These are phyloP conservation scores for Echria macrotheca DNA, from an alignment of 495 filamentous ascomycete genomes.

Conservation along the genomic window DNA sequence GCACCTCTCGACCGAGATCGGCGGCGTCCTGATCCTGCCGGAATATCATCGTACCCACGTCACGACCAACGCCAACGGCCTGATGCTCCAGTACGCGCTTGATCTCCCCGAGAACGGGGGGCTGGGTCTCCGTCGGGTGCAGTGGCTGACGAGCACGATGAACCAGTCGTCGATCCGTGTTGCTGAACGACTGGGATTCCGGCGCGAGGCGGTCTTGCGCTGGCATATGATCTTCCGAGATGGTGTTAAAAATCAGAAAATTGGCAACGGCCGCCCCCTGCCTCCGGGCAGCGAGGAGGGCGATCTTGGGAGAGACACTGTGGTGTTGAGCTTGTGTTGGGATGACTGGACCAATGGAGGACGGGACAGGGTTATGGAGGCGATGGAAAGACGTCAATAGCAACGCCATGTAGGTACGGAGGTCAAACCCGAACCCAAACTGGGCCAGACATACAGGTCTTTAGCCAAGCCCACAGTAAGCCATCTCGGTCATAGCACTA, in stretches of 20 bases:
- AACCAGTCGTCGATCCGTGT: slow-evolving; percentile 20
- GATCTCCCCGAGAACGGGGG: slow-evolving; percentile 16
- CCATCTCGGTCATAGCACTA: too few relatives aligned
- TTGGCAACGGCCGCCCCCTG: slow-evolving; percentile 14
- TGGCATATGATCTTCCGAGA: slow-evolving; percentile 23
- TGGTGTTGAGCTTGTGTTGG: slow-evolving; percentile 18
- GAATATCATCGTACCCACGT: slow-evolving; percentile 29
- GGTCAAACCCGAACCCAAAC: too few relatives aligned
- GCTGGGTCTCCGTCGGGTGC: slow-evolving; percentile 26
- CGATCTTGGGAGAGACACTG: slow-evolving; percentile 19
- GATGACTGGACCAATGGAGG: slow-evolving; percentile 2
- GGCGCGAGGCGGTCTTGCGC: slow-evolving; percentile 22
- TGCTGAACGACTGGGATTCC: slow-evolving; percentile 28
- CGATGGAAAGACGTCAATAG: too few relatives aligned
- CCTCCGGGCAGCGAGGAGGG: slow-evolving; percentile 11
- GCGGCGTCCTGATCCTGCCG: slow-evolving; percentile 23
- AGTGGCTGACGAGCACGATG: slow-evolving; percentile 24
- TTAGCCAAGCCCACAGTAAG: too few relatives aligned
- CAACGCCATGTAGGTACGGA: too few relatives aligned
- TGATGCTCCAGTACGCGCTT: slow-evolving; percentile 27
- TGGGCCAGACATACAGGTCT: too few relatives aligned
- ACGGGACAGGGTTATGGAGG: background rate
- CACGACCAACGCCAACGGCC: slow-evolving; percentile 26
- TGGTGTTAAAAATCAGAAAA: slow-evolving; percentile 11
- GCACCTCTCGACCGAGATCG: slow-evolving; percentile 23